Percentiles rank a stretch among this genome's conserved stretches.
phyloP scores from a whole-genome alignment of 371 early-diverging fungal genomes.

The Mortierella sp. region DNA sequence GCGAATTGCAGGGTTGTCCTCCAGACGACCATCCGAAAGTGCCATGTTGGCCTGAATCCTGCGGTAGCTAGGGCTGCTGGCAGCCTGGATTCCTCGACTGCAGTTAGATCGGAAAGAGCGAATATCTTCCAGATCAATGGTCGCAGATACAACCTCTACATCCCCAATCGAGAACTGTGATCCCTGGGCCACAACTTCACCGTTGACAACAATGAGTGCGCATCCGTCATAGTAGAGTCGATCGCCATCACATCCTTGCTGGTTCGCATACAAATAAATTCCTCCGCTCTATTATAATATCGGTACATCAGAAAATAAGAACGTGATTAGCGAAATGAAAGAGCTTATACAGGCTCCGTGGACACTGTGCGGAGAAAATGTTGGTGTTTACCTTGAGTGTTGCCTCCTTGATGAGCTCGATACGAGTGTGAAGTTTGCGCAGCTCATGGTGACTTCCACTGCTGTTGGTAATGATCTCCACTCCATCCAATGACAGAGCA shows the following conservation, averaged over 20 bases:
- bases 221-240: slow-evolving; percentile 98
- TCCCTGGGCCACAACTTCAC: slow-evolving; percentile 91
- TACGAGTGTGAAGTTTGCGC: slow-evolving; percentile 86
- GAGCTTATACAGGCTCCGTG: background rate
- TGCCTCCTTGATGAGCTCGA: slow-evolving; percentile 92
- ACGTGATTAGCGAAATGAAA: background rate
- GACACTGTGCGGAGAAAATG: background rate
- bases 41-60: slow-evolving; percentile 74
- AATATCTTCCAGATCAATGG: slow-evolving; percentile 92
- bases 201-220: slow-evolving; percentile 93
- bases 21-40: slow-evolving; percentile 65
- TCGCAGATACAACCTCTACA: slow-evolving; percentile 95
- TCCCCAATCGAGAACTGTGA: slow-evolving; percentile 94
- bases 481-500: slow-evolving; percentile 92
- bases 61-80: slow-evolving; percentile 70
- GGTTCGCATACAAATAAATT: slow-evolving; percentile 96
- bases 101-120: slow-evolving; percentile 82
- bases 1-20: slow-evolving; percentile 45
- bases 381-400: slow-evolving; percentile 80
- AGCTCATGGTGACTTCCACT: slow-evolving; percentile 95
- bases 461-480: slow-evolving; percentile 96
- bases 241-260: slow-evolving; percentile 99
- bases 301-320: background rate
- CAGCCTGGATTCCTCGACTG: slow-evolving; percentile 90
- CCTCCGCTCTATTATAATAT: slow-evolving; percentile 80